Evolutionary conservation across 1,284 basidiomycete genomes (phyloP), one percentile per base, ranked within the genome.

Genomic region (Inonotus hispidus): DNA sequence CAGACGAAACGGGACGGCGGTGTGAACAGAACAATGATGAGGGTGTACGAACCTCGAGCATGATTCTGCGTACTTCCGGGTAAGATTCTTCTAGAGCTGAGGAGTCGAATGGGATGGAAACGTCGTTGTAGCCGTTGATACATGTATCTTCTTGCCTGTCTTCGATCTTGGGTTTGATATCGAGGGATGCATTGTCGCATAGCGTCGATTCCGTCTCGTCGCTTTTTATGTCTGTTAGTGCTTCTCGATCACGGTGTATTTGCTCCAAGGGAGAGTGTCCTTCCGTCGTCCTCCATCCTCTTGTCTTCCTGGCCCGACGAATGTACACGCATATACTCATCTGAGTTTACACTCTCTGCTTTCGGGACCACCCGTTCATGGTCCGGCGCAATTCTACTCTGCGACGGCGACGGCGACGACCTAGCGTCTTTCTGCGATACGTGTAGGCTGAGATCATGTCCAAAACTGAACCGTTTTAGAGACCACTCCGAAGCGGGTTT

Each of bases 21-120:
- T n/a, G n/a, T n/a, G n/a, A n/a, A n/a, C 38, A 39, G 11, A 39
- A 11, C 38, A 13, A 50, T 27, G 11, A 29, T 3, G 25, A 52
- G 7, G 19, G n/a, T 25, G 39, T n/a, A 63, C 62, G 25, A 23
- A 63, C 62, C 32, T 63, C 53, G 25, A 58, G 50, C 14, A 63
- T 60, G 3, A 27, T 32, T 27, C 25, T 29, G 21, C 62, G 62
- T 13, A 39, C 38, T 16, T 35, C 29, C n/a, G 46, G 58, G 38
- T 63, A 63, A 19, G 39, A 13, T 8, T 32, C 41, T 16, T 29
- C 27, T 21, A 61, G n/a, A 37, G 43, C 5, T 11, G 29, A 19
- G 29, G 35, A 35, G 23, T 61, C 43, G 38, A 61, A 52, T 3
- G 37, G 19, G n/a, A 61, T 21, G 19, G 54, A 50, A 13, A 52